Evolutionary conservation across 2,329 filamentous ascomycete species (phyloP), one percentile per base, ranked within the genome.

Genomic region (Fusarium denticulatum): DNA sequence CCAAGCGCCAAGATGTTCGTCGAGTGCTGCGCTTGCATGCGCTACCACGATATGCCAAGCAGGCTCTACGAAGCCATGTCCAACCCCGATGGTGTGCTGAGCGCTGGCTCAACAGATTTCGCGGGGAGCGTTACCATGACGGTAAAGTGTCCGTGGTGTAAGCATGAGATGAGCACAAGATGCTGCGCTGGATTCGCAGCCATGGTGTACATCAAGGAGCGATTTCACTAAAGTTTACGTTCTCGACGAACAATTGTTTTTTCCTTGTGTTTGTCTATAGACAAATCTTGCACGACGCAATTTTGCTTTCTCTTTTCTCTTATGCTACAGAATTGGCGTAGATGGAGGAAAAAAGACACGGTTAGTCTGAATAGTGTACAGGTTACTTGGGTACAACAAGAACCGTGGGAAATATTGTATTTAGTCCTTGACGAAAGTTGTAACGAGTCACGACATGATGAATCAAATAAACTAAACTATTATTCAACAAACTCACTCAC

Each of bases 111-210:
- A 36, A 80, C 86, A 11, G 88, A 88, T 2, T 88, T 90, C 47
- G 85, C 85, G 46, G 89, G 89, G 3, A 83, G 87, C 12, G 85
- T 91, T 49, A 89, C 86, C 14, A 91, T 90, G 72, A 88, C 87
- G 77, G 88, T 92, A 32, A 89, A 88, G 73, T 94, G 92, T 79
- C 91, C 91, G 14, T 94, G 92, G 92, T 94, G 92, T 79, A 85
- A 85, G 47, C 92, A 94, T 82, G 87, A 88, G 56, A 93, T 94
- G 91, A 91, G 86, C 73, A 91, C 87, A 20, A 83, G 82, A 65
- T 94, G 92, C 81, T 94, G 92, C 79, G 87, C 91, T 16, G 92
- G 91, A 13, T 92, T 92, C 82, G 89, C 90, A 16, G 89, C 92
- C 3, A 85, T 91, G 49, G 88, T 94, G 8, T 89, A 91, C 69